Evolutionary conservation across 2,329 filamentous ascomycete genomes (phyloP).

Genomic region (Monosporascus sp.): DNA sequence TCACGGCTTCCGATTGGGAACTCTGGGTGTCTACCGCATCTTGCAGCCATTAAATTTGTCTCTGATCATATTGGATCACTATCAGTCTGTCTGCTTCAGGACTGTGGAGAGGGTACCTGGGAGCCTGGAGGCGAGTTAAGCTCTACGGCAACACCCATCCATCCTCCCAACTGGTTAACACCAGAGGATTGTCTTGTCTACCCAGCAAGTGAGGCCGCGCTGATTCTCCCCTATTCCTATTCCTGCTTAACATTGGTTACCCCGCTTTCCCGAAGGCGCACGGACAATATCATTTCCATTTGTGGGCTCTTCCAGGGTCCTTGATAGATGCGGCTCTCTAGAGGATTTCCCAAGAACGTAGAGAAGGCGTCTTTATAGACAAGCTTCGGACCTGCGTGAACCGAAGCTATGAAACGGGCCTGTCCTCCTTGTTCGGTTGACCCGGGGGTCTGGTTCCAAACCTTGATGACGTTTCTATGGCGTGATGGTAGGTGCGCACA

Average conservation of each 20-base stretch:
- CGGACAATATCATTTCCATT: neutral
- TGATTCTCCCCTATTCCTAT: neutral
- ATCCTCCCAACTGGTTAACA: neutral
- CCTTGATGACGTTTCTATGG: too few relatives aligned
- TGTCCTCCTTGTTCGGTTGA: too few relatives aligned
- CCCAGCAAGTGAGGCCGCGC: neutral
- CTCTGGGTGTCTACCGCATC: too few relatives aligned
- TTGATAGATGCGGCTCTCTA: neutral
- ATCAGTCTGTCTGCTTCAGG: neutral
- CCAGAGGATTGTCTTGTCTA: neutral
- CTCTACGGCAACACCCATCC: neutral
- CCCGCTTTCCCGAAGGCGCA: neutral
- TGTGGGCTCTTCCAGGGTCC: neutral
- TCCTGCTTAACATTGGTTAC: neutral
- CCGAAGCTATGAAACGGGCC: too few relatives aligned
- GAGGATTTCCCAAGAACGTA: too few relatives aligned
- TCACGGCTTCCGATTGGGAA: too few relatives aligned
- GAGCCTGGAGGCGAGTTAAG: neutral
- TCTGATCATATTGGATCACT: too few relatives aligned
- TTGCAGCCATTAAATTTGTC: too few relatives aligned
- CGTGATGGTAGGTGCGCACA: too few relatives aligned
- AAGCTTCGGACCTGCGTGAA: too few relatives aligned
- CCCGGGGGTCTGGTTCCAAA: too few relatives aligned
- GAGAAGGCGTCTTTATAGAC: neutral
- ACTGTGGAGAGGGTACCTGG: neutral